Conservation (phyloP, 2,329 filamentous ascomycete species). For the Trichoderma koningii region DNA sequence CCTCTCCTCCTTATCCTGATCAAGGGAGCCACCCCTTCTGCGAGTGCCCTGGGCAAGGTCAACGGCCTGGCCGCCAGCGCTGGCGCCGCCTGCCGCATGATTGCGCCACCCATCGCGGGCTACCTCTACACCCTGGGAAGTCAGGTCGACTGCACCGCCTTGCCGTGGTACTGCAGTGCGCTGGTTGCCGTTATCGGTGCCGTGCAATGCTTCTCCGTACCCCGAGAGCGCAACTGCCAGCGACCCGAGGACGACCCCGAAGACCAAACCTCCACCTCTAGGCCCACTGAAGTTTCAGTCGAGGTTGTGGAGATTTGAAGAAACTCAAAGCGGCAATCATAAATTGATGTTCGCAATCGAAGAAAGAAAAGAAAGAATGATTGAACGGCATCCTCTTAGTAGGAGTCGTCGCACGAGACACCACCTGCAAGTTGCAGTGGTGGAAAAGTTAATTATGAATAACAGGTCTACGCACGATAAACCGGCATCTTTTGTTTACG, state of each 20-base stretch:
- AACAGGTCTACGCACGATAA: conserved; percentile 29
- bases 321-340: neutral
- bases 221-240: conserved; percentile 37
- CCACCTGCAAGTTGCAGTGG: conserved; percentile 26
- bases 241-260: conserved; percentile 37
- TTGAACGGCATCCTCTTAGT: conserved; percentile 14
- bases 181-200: conserved; percentile 59
- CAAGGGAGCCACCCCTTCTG: conserved; percentile 64
- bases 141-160: conserved; percentile 58
- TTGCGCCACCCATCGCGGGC: conserved; percentile 65
- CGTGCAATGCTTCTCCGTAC: conserved; percentile 61
- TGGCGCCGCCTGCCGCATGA: conserved; percentile 66
- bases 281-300: conserved; percentile 39
- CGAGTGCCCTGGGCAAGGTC: conserved; percentile 61
- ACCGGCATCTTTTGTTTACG: conserved; percentile 4
- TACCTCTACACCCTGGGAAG: conserved; percentile 64
- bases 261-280: conserved; percentile 29
- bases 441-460: conserved; percentile 30
- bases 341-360: neutral
- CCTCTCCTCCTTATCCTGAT: conserved; percentile 67
- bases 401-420: conserved; percentile 3
- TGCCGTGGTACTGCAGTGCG: conserved; percentile 66
- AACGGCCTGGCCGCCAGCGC: conserved; percentile 68
- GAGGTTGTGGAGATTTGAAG: conserved; percentile 32
- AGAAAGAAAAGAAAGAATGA: neutral